These are phyloP conservation scores for Sphagnum tenellum DNA, from an alignment of 225 moss, liverwort and hornwort species.

Conservation along the genomic window DNA sequence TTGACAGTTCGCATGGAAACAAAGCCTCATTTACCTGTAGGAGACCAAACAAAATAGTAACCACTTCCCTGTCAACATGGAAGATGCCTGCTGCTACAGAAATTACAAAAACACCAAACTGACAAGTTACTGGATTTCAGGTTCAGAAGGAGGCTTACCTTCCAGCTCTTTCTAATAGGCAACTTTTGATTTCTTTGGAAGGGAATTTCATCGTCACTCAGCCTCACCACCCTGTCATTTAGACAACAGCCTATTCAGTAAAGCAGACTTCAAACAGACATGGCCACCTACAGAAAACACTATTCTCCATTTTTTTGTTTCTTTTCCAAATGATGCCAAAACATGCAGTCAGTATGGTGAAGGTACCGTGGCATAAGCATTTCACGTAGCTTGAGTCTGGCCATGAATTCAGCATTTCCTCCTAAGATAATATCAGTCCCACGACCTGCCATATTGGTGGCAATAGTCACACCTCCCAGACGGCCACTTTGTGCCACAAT, in stretches of 20 bases:
- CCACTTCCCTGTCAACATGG: too few relatives aligned
- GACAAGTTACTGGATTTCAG: too few relatives aligned
- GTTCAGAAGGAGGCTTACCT: constrained; percentile 24
- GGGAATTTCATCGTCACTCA: constrained; percentile 84
- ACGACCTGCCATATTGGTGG: constrained; percentile 98
- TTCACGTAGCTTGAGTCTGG: constrained; percentile 84
- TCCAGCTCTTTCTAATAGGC: constrained; percentile 74
- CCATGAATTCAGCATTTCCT: constrained; percentile 96
- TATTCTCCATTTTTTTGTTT: neutral
- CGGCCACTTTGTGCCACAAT: constrained; percentile 97
- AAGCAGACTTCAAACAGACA: neutral
- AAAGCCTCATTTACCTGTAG: constrained; percentile 66
- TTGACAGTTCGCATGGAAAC: constrained; percentile 75
- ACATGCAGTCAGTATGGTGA: too few relatives aligned
- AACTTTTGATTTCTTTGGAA: constrained; percentile 76
- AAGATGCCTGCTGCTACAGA: neutral
- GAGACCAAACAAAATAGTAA: neutral
- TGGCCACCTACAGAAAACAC: neutral
- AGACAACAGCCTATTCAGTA: neutral
- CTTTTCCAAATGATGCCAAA: neutral
- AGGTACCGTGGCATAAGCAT: constrained; percentile 83
- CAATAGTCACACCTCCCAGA: constrained; percentile 84
- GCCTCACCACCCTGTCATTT: constrained; percentile 54
- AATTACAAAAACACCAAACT: neutral
- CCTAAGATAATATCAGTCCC: constrained; percentile 96